Evolutionary conservation across 495 filamentous ascomycete species (phyloP), one percentile per base, ranked within the genome.

Genomic region (Lindgomyces ingoldianus): DNA sequence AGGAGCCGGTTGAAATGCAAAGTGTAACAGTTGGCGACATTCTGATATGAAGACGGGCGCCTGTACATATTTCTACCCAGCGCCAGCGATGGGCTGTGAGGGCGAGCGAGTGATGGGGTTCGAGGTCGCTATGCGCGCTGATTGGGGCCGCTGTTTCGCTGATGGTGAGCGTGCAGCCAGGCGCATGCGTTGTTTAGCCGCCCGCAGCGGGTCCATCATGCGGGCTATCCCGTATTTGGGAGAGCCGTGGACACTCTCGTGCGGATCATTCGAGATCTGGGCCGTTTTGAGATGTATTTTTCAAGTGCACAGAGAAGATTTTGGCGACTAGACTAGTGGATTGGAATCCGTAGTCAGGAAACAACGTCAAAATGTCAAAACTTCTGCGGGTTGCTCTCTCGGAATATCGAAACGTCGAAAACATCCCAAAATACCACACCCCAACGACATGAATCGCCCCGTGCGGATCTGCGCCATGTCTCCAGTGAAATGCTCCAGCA

Each of bases 1-100:
- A 27, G 60, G 54, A 62, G 58, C 59, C 51, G 63, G 58, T 53
- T 57, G 61, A 62, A 62, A 60, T 57, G 60, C 61, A 36, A 42
- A 62, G 62, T 60, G 66, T 65, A 64, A 60, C 61, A 61, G 57
- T 56, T 55, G 60, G 51, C 57, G 51, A 58, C 62, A 65, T 65
- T 57, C 14, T 54, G 67, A 58, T 55, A 62, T 55, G 52, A 54
- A 41, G 67, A 52, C 39, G 57, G 62, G 62, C 57, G 62, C 41
- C 62, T 50, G 62, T 66, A 47, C 52, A 51, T 70, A 70, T 66
- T 60, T 65, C 62, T 54, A 66, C 67, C 1, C 25, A n/a, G 19
- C 4, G 58, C 14, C 39, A 21, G 49, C 30, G 19, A 33, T 33
- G 54, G 47, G 50, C 29, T 39, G 33, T 14, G 6, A 6, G 33